Evolutionary conservation across 202 grass and related monocot species (phyloP).

Genomic region (Saccharum hybrid): DNA sequence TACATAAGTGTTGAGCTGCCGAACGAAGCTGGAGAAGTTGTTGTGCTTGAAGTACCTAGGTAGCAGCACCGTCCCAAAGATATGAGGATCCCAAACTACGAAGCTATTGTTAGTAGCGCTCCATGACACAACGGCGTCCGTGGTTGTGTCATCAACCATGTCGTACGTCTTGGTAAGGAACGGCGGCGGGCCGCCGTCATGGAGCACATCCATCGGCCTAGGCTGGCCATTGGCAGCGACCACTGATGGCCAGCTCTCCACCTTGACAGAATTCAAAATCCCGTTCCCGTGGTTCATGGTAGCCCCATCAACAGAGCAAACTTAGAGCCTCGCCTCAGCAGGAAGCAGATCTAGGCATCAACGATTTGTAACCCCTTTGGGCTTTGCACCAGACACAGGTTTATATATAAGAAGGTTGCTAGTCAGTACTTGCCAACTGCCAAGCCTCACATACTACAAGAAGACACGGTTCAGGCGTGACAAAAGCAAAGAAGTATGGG

Average conservation of each 20-base stretch:
- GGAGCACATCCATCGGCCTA: slow-evolving; percentile 68
- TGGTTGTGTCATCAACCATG: slow-evolving; percentile 74
- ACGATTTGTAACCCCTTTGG: slow-evolving; percentile 17
- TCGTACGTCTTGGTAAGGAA: slow-evolving; percentile 92
- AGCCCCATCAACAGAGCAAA: slow-evolving; percentile 17
- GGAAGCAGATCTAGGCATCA: slow-evolving; percentile 21
- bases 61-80: slow-evolving; percentile 66
- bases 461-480: slow-evolving; percentile 14
- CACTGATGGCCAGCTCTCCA: slow-evolving; percentile 37
- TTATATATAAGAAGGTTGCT: neutral
- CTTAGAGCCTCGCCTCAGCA: neutral
- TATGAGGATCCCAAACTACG: slow-evolving; percentile 87
- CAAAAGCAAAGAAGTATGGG: slow-evolving; percentile 29
- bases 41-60: slow-evolving; percentile 94
- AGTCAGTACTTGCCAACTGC: neutral
- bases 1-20: slow-evolving; percentile 95
- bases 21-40: slow-evolving; percentile 98
- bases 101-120: slow-evolving; percentile 66
- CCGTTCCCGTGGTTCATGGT: slow-evolving; percentile 50
- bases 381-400: slow-evolving; percentile 13
- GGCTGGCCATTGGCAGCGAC: slow-evolving; percentile 40
- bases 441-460: slow-evolving; percentile 28
- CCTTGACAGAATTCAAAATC: slow-evolving; percentile 65
- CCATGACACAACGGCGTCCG: slow-evolving; percentile 77
- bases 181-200: slow-evolving; percentile 65